Percentiles rank a stretch among this genome's conserved stretches.
phyloP scores from a whole-genome alignment of 129 eudicot species.

The Ambrosia trifida region DNA sequence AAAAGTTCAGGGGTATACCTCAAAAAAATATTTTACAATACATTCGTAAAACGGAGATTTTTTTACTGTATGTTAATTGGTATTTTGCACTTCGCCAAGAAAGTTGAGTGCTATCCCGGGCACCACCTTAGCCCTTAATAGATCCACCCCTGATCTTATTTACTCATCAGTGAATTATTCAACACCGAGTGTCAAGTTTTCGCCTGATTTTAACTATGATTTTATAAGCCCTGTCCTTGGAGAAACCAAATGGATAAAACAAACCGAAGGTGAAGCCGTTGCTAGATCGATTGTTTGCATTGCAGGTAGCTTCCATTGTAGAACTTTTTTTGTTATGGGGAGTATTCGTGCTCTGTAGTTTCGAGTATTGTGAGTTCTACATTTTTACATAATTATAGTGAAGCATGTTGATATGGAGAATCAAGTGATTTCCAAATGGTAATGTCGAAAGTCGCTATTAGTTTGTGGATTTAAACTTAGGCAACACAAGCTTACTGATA shows the following conservation, averaged over 20 bases:
- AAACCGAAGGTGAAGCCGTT: not conserved
- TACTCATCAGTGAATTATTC: not conserved
- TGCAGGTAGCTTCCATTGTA: not conserved
- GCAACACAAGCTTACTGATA: no score
- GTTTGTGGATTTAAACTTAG: not conserved
- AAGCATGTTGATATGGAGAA: not conserved
- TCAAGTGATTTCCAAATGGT: not conserved
- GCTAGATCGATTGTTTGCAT: not conserved
- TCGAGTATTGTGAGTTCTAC: not conserved
- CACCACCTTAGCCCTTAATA: no score
- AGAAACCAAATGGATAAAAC: no score
- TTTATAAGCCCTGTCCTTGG: not conserved
- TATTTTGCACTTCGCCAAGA: no score
- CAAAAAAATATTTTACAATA: no score
- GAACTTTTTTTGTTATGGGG: not conserved
- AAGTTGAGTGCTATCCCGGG: no score
- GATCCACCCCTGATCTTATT: no score
- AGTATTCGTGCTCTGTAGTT: not conserved
- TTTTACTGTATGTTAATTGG: no score
- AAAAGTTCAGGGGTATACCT: no score
- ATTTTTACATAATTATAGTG: not conserved
- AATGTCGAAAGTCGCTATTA: not conserved
- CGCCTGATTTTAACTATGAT: not conserved
- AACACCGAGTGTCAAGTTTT: no score
- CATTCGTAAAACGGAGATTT: no score